Conservation (phyloP, 1,284 basidiomycete species). For the Malassezia pachydermatis region DNA sequence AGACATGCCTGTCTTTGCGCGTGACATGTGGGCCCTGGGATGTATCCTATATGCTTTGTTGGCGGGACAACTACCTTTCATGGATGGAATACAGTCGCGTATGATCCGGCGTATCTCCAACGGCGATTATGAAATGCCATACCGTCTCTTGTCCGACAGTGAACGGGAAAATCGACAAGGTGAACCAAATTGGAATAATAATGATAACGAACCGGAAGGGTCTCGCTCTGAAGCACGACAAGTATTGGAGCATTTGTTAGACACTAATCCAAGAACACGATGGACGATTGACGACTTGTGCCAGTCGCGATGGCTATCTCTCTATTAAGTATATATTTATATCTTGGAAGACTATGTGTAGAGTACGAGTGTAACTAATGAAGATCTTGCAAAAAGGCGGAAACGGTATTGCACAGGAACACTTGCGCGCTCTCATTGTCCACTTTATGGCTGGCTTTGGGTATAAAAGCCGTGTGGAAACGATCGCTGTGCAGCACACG, state of each 20-base stretch:
- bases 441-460: slow-evolving; percentile 34
- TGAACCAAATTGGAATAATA: background rate
- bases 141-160: background rate
- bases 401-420: slow-evolving; percentile 20
- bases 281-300: slow-evolving; percentile 13
- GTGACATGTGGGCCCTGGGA: slow-evolving; percentile 17
- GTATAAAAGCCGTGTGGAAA: slow-evolving; percentile 20
- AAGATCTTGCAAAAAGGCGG: slow-evolving; percentile 11
- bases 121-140: slow-evolving; percentile 12
- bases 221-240: background rate
- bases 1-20: slow-evolving; percentile 1
- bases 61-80: slow-evolving; percentile 9
- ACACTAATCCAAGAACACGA: slow-evolving; percentile 2
- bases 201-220: background rate
- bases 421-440: slow-evolving; percentile 20
- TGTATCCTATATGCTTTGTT: slow-evolving; percentile 16
- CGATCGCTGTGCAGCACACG: slow-evolving; percentile 10
- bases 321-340: background rate
- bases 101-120: slow-evolving; percentile 6
- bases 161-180: background rate
- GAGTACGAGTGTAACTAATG: background rate
- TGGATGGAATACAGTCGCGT: slow-evolving; percentile 7
- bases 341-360: background rate
- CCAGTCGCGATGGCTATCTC: slow-evolving; percentile 7
- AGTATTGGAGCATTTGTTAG: slow-evolving; percentile 5